Percentiles rank a stretch among this genome's conserved stretches.
Evolutionary conservation across 108 stramenopile species (phyloP).

Genomic region (Pelagomonas calceolata): DNA sequence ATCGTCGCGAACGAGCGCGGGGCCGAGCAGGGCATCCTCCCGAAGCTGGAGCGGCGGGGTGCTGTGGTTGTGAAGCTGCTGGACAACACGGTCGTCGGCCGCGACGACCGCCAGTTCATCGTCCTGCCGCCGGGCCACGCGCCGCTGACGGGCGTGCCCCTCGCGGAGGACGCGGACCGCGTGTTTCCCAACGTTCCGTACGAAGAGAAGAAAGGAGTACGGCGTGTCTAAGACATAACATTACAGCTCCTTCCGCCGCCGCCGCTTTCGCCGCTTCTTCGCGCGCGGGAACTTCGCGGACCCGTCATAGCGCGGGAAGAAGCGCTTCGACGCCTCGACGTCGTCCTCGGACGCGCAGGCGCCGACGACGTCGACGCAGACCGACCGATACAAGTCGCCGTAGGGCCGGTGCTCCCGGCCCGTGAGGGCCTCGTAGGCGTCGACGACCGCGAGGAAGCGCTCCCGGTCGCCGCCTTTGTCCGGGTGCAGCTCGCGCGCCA

Average conservation of each 20-base stretch:
- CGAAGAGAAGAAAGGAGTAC: constrained; percentile 14
- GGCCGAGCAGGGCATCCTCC: constrained; percentile 6
- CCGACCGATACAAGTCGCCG: constrained; percentile 5
- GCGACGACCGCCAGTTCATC: constrained; percentile 4
- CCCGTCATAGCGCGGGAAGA: neutral
- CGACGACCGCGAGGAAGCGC: neutral
- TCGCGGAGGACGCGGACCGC: neutral
- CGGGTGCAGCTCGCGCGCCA: constrained; percentile 1
- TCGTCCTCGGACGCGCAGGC: neutral
- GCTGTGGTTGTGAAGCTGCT: constrained; percentile 14
- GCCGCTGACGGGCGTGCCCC: neutral
- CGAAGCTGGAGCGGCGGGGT: constrained; percentile 15
- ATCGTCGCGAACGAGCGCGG: constrained; percentile 22
- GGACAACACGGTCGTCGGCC: constrained; percentile 1
- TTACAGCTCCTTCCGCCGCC: no score
- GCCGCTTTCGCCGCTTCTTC: no score
- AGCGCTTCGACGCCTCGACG: neutral
- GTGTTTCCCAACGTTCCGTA: constrained; percentile 24
- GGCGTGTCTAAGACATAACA: no score
- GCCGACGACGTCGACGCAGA: constrained; percentile 8
- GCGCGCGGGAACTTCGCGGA: neutral
- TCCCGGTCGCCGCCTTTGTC: neutral
- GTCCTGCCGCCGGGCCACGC: neutral
- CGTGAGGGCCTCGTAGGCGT: constrained; percentile 8
- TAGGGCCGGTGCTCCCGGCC: constrained; percentile 5